A percentile compares a stretch with the other conserved stretches of the same genome.
These are phyloP conservation scores for Penicillium sp. DNA, from an alignment of 2,329 filamentous ascomycete genomes.

Conservation along the genomic window DNA sequence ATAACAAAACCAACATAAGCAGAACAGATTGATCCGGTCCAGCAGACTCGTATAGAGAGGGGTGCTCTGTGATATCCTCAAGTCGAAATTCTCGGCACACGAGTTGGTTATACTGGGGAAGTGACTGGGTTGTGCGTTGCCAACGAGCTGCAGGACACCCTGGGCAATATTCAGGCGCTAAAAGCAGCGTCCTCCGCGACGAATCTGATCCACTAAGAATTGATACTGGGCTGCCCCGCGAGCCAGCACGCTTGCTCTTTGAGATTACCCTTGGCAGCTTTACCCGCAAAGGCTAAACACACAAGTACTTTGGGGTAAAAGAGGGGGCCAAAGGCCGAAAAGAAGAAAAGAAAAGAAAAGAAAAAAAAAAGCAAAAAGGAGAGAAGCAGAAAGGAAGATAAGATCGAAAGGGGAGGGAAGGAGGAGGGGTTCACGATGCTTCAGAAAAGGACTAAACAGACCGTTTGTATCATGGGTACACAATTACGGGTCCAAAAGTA, in stretches of 20 bases:
- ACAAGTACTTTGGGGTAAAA: neutral
- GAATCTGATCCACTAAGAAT: conserved; percentile 22
- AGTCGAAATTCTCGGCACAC: conserved; percentile 7
- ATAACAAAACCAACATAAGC: neutral
- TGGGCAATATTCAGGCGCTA: conserved; percentile 15
- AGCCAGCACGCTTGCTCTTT: neutral
- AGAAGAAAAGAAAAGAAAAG: neutral
- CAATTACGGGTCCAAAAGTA: conserved; percentile 14
- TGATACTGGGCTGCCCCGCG: conserved; percentile 5
- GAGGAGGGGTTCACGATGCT: conserved; percentile 12
- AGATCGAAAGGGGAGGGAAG: neutral
- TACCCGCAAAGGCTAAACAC: neutral
- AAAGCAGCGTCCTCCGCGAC: conserved; percentile 23
- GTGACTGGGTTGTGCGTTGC: conserved; percentile 18
- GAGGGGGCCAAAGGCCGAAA: neutral
- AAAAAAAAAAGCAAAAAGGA: neutral
- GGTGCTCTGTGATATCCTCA: neutral
- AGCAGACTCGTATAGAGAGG: neutral
- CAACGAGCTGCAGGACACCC: conserved; percentile 21
- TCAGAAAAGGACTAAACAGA: conserved; percentile 17
- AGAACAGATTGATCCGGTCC: neutral
- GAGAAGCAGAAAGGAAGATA: conserved; percentile 2
- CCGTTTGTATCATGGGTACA: conserved; percentile 21
- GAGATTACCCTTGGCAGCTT: neutral
- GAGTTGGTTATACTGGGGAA: conserved; percentile 20